These are phyloP conservation scores for Aspergillus arachidicola DNA, from an alignment of 2,329 filamentous ascomycete species.

Conservation along the genomic window DNA sequence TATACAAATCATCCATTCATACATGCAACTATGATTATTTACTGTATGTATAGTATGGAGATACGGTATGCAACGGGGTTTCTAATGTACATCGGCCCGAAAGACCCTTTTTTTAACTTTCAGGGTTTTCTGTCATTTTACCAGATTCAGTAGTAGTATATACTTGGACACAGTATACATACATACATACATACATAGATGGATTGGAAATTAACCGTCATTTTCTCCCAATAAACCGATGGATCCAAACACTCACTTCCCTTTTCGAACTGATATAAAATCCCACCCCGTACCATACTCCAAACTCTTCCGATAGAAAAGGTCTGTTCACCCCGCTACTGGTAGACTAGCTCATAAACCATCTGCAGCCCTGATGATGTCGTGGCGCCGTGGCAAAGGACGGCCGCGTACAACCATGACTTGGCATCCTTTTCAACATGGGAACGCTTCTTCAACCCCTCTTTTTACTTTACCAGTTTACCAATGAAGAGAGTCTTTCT, in stretches of 20 bases:
- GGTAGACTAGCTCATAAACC: neutral
- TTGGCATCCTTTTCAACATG: conserved; percentile 4
- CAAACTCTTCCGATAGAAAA: too few relatives aligned
- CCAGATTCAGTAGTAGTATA: too few relatives aligned
- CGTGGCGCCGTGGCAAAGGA: conserved; percentile 7
- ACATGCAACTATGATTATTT: neutral
- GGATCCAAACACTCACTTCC: neutral
- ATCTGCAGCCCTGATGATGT: neutral
- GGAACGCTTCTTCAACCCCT: neutral
- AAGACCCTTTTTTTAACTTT: neutral
- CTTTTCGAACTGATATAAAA: neutral
- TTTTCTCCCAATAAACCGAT: neutral
- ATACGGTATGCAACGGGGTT: neutral
- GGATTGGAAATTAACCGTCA: neutral
- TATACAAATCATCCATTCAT: neutral
- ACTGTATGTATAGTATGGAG: neutral
- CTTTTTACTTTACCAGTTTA: neutral
- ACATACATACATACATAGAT: too few relatives aligned
- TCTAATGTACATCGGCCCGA: neutral
- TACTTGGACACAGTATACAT: too few relatives aligned
- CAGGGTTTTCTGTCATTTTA: too few relatives aligned
- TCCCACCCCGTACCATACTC: too few relatives aligned
- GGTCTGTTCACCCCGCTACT: too few relatives aligned
- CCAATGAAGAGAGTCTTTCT: neutral
- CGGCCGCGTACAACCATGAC: conserved; percentile 11